Percentiles rank a stretch among this genome's conserved stretches.
Conservation (phyloP, 1,284 basidiomycete genomes). For the Ganoderma lingzhi region DNA sequence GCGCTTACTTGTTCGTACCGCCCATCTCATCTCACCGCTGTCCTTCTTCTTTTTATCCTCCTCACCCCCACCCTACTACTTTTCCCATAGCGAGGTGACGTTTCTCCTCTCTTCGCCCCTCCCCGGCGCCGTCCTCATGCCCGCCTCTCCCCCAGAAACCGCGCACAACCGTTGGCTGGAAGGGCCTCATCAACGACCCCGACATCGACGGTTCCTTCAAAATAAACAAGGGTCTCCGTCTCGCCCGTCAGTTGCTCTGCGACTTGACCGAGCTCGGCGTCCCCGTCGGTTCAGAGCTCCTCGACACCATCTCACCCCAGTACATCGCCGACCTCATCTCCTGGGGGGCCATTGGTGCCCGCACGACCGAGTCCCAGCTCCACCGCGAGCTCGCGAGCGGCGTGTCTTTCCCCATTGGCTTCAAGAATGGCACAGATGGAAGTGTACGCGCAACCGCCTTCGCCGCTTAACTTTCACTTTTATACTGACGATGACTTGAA, state of each 20-base stretch:
- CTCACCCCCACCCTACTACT: slow-evolving; percentile 16
- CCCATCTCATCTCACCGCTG: slow-evolving; percentile 12
- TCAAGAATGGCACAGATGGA: slow-evolving; percentile 99
- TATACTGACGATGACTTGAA: neutral
- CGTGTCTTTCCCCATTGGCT: slow-evolving; percentile 92
- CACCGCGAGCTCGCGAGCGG: slow-evolving; percentile 94
- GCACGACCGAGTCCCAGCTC: slow-evolving; percentile 95
- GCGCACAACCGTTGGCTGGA: slow-evolving; percentile 90
- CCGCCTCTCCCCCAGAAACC: slow-evolving; percentile 65
- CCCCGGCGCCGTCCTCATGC: slow-evolving; percentile 4
- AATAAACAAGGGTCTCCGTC: slow-evolving; percentile 95
- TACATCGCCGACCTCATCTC: slow-evolving; percentile 86
- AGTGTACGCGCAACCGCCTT: slow-evolving; percentile 57
- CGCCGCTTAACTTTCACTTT: neutral
- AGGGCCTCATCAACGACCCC: slow-evolving; percentile 90
- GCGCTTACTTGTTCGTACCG: slow-evolving; percentile 89
- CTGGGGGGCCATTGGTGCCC: slow-evolving; percentile 98
- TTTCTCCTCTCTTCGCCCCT: neutral
- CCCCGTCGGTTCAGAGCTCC: slow-evolving; percentile 94
- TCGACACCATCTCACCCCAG: slow-evolving; percentile 93
- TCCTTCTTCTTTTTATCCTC: slow-evolving; percentile 21
- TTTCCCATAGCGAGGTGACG: slow-evolving; percentile 56
- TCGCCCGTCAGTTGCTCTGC: slow-evolving; percentile 88
- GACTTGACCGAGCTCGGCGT: slow-evolving; percentile 90
- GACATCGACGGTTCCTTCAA: slow-evolving; percentile 94